These are phyloP conservation scores for Bombardia bombarda DNA, from an alignment of 495 filamentous ascomycete genomes.

Conservation along the genomic window DNA sequence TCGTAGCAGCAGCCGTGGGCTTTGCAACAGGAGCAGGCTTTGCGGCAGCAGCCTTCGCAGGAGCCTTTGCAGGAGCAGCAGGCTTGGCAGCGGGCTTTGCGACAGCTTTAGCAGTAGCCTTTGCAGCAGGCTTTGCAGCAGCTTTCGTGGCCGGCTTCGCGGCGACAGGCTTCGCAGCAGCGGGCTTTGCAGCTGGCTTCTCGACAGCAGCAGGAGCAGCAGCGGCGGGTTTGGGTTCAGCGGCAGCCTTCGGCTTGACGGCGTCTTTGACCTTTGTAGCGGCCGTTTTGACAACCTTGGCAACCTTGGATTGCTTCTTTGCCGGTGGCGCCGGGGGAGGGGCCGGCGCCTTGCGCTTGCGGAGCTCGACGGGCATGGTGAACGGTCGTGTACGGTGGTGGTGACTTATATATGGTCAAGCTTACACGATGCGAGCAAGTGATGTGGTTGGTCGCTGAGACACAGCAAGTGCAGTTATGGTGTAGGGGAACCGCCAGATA, in stretches of 20 bases:
- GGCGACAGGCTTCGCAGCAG: background rate
- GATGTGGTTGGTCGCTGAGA: too few relatives aligned
- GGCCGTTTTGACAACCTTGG: constrained; percentile 25
- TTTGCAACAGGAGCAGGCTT: constrained; percentile 17
- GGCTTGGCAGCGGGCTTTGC: constrained; percentile 32
- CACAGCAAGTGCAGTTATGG: too few relatives aligned
- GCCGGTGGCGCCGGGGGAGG: constrained; percentile 45
- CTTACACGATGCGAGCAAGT: too few relatives aligned
- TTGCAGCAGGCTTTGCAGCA: constrained; percentile 24
- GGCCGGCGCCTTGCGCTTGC: constrained; percentile 66
- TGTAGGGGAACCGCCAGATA: too few relatives aligned
- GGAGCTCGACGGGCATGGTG: constrained; percentile 53
- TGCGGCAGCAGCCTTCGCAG: constrained; percentile 22
- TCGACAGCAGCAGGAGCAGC: constrained; percentile 16
- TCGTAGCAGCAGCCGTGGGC: constrained; percentile 20
- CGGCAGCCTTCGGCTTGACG: constrained; percentile 39
- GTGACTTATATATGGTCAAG: too few relatives aligned
- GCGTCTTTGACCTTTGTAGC: constrained; percentile 39
- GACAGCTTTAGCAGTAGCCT: constrained; percentile 19
- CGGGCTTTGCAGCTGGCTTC: background rate
- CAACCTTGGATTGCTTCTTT: constrained; percentile 44
- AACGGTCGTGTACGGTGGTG: too few relatives aligned
- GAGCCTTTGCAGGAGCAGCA: constrained; percentile 37
- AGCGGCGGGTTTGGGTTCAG: constrained; percentile 27
- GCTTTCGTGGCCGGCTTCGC: constrained; percentile 24